Percentiles rank a stretch among this genome's conserved stretches.
Evolutionary conservation across 2,329 filamentous ascomycete species (phyloP).

Genomic region (Endoconidiophora polonica): DNA sequence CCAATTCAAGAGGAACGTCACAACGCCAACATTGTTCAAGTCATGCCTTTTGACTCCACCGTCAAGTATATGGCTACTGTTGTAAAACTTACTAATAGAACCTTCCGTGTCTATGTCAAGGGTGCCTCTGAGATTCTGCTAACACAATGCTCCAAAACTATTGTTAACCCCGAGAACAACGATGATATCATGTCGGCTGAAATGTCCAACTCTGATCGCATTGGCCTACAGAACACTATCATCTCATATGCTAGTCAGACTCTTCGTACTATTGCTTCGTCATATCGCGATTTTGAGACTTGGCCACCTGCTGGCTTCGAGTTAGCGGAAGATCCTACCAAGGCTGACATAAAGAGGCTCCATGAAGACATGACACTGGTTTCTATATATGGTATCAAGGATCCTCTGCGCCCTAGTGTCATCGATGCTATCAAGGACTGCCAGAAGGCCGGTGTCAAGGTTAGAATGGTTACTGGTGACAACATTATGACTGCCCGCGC

Average conservation of each 20-base stretch:
- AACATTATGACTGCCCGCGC: slow-evolving; percentile 56
- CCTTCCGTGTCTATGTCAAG: slow-evolving; percentile 33
- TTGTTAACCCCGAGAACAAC: slow-evolving; percentile 27
- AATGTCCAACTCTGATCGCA: slow-evolving; percentile 36
- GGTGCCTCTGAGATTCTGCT: slow-evolving; percentile 39
- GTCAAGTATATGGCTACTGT: slow-evolving; percentile 42
- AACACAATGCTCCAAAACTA: slow-evolving; percentile 24
- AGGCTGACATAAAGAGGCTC: slow-evolving; percentile 36
- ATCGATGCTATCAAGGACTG: slow-evolving; percentile 46
- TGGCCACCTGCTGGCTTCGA: slow-evolving; percentile 56
- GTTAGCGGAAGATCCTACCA: slow-evolving; percentile 22
- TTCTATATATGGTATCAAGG: slow-evolving; percentile 54
- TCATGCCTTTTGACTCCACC: slow-evolving; percentile 37
- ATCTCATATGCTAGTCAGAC: slow-evolving; percentile 19
- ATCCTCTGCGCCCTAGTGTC: slow-evolving; percentile 49
- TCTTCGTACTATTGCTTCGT: slow-evolving; percentile 57
- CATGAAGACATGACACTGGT: slow-evolving; percentile 52
- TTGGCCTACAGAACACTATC: slow-evolving; percentile 11
- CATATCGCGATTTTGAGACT: slow-evolving; percentile 59
- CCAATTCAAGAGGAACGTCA: slow-evolving; percentile 29
- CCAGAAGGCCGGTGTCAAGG: slow-evolving; percentile 46
- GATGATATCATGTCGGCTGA: slow-evolving; percentile 33
- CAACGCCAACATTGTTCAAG: slow-evolving; percentile 30
- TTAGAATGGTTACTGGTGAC: slow-evolving; percentile 59
- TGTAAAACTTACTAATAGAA: slow-evolving; percentile 26